Evolutionary conservation across 148 eudicot genomes (phyloP), one percentile per base, ranked within the genome.

Genomic region (Cornus controversa): DNA sequence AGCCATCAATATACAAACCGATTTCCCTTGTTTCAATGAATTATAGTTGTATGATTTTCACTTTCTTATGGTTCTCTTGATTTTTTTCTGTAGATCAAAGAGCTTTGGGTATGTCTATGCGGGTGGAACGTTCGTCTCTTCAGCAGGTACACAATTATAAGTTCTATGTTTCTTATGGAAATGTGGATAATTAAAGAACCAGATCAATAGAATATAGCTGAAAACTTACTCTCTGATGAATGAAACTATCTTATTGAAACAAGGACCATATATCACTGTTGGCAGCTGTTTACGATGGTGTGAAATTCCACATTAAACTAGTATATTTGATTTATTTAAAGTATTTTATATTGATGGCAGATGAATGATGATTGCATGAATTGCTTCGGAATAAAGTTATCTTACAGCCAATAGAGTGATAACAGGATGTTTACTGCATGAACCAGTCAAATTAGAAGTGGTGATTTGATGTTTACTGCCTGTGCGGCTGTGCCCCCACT

Each of bases 31-130:
- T 64, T 24, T 70, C 54, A 45, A 27, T 69, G 36, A 24, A 27
- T 23, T 34, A 16, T 58, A 45, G 8, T 57, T 25, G 27, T n/a
- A 20, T 42, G 18, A 5, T 65, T 73, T 68, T 66, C 66, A 28
- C 34, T 64, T 25, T 62, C n/a, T 69, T 37, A 25, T 68, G 29
- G 23, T 28, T 69, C 53, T 78, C 58, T 62, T 72, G 67, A 25
- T 80, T 70, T 74, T 14, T 70, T 71, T 40, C 45, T 85, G 20
- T 16, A 95, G 99, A 96, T 93, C 99, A 96, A 93, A 91, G 99
- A 88, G 99, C 99, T 81, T 85, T 96, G 86, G 99, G 99, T 37
- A 96, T 96, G 99, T 96, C 99, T 57, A 96, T 96, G 99, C 88
- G 98, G 82, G 90, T 86, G 64, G 99, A 96, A 81, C 87, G 99